Base-by-base conservation (phyloP, 345 rosid genomes). In the Brassica carinata region DNA sequence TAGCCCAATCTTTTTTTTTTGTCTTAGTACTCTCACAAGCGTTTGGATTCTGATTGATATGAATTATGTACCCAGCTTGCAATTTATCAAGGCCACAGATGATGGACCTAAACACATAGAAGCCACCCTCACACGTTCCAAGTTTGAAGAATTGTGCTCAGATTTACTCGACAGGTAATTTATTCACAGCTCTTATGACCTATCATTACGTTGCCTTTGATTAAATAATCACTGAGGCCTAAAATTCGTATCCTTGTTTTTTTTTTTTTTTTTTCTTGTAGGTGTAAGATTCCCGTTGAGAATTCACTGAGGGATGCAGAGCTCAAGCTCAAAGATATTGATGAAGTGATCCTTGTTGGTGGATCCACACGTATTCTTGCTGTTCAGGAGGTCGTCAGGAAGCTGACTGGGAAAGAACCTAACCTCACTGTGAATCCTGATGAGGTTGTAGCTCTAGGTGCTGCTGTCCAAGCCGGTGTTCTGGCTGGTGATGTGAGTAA, bases 71-170 rank as follows among this genome's bases (percentile, higher is more conserved):
- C 74, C n/a, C 88, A 94, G 98, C 77, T 88, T 95, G 89, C 99
- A 98, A 34, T 95, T 95, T 89, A 93, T 95, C 74, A 93, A 98
- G n/a, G 99, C 98, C 48, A 95, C 98, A 33, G 92, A 97, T 10
- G 99, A 95, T 86, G 99, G 99, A 17, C 99, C 98, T 10, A 95
- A 95, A 79, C 98, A 94, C 87, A 94, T 94, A 58, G 98, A 94
- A 79, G 87, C 92, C 29, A 92, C 98, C 51, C 85, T 94, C 74
- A 94, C 98, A 7, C 90, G 98, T 76, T 97, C 81, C 65, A 94
- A 94, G 85, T 92, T 94, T 14, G 98, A 94, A 85, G 26, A 23
- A 23, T 23, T 23, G 26, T 23, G 26, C 26, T 23, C 26, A 23
- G 26, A 23, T 23, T 23, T 94, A 51, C 93, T 94, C 9, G 98